These are phyloP conservation scores for Porodaedalea pini DNA, from an alignment of 1,284 basidiomycete species.

Conservation along the genomic window DNA sequence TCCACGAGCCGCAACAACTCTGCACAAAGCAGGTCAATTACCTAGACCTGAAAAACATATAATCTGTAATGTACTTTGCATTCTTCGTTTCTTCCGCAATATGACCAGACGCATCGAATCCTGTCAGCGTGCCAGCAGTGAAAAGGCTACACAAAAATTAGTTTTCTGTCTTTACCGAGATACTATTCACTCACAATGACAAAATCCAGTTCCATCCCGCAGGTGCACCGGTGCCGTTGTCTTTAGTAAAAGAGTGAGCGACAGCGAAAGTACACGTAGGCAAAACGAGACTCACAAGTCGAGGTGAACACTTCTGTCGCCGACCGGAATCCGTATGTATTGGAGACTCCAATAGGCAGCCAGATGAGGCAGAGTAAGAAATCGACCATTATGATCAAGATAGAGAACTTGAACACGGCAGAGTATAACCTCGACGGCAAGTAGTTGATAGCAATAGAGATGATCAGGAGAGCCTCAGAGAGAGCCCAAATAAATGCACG, in stretches of 20 bases:
- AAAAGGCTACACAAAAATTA: constrained; percentile 54
- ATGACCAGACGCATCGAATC: constrained; percentile 86
- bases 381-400: constrained; percentile 74
- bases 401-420: constrained; percentile 67
- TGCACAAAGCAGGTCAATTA: constrained; percentile 27
- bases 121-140: constrained; percentile 78
- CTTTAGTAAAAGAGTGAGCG: constrained; percentile 35
- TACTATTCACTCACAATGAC: constrained; percentile 53
- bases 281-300: constrained; percentile 54
- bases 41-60: not conserved
- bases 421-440: constrained; percentile 74
- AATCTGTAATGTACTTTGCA: constrained; percentile 51
- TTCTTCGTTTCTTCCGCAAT: constrained; percentile 89
- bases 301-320: constrained; percentile 77
- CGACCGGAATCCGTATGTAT: constrained; percentile 77
- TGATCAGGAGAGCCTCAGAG: constrained; percentile 63
- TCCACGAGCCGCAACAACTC: constrained; percentile 74
- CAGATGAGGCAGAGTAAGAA: constrained; percentile 83
- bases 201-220: constrained; percentile 85
- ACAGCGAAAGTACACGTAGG: not conserved
- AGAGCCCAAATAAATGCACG: constrained; percentile 78
- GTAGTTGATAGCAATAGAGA: constrained; percentile 78
- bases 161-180: constrained; percentile 12
- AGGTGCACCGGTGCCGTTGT: constrained; percentile 83
- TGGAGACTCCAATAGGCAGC: constrained; percentile 82